A percentile compares a stretch with the other conserved stretches of the same genome.
Evolutionary conservation across 2,329 filamentous ascomycete genomes (phyloP).

Genomic region (Reticulascus tulasneorum): DNA sequence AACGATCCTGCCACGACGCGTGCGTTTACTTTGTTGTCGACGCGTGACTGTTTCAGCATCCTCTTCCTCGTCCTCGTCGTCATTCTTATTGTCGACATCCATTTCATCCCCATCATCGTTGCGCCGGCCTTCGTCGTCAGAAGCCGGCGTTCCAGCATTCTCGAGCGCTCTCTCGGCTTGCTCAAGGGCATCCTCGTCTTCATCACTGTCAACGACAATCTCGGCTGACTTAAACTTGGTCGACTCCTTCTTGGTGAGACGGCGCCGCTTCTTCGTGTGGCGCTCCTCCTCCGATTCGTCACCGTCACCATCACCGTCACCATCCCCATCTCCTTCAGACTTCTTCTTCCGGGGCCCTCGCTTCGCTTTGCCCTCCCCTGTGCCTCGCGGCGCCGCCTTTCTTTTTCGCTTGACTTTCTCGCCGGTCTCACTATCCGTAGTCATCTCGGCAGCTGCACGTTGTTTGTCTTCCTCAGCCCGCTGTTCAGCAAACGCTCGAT

Average conservation of each 20-base stretch:
- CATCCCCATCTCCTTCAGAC: constrained; percentile 34
- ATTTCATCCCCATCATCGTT: constrained; percentile 38
- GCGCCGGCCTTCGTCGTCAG: constrained; percentile 25
- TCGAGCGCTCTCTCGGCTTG: constrained; percentile 39
- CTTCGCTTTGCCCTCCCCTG: constrained; percentile 27
- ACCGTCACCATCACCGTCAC: constrained; percentile 35
- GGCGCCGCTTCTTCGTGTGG: constrained; percentile 59
- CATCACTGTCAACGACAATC: constrained; percentile 70
- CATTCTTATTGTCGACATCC: constrained; percentile 45
- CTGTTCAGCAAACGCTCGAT: constrained; percentile 67
- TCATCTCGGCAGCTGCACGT: constrained; percentile 72
- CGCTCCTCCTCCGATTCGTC: constrained; percentile 46
- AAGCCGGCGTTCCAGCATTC: constrained; percentile 29
- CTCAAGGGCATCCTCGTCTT: constrained; percentile 40
- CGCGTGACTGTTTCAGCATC: constrained; percentile 49
- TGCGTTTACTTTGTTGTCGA: constrained; percentile 40
- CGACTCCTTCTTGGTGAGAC: constrained; percentile 46
- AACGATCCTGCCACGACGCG: constrained; percentile 47
- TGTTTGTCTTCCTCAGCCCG: constrained; percentile 67
- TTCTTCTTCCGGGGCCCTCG: constrained; percentile 59
- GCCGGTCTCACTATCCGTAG: constrained; percentile 76
- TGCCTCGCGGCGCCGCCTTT: constrained; percentile 36
- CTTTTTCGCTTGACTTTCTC: constrained; percentile 78
- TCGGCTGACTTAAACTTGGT: constrained; percentile 83
- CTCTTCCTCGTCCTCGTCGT: constrained; percentile 39